Conservation (phyloP, 208 protist genomes). For the Leishmania tarentolae region DNA sequence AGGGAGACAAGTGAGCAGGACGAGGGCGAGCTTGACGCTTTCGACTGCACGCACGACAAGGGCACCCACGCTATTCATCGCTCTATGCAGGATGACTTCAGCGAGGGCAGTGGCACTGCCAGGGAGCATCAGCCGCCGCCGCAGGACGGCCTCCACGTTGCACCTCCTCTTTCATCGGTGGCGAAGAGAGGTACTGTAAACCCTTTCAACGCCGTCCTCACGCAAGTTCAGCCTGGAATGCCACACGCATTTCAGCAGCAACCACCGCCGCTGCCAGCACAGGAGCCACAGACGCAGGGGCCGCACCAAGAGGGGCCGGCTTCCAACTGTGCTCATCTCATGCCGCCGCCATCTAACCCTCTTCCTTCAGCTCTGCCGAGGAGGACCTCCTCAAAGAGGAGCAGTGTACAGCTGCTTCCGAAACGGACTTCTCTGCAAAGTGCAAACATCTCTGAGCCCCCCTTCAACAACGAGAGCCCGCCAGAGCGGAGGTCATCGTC, state of each 20-base stretch:
- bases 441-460: not conserved
- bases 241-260: not conserved
- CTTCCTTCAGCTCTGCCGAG: not conserved
- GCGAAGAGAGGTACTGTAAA: constrained; percentile 7
- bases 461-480: not conserved
- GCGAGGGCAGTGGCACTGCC: not conserved
- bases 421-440: not conserved
- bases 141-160: not conserved
- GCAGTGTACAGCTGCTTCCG: not conserved
- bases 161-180: not conserved
- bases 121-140: not conserved
- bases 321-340: not conserved
- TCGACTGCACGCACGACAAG: not conserved
- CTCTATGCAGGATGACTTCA: not conserved
- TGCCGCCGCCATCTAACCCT: not conserved
- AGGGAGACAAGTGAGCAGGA: not conserved
- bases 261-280: constrained; percentile 4
- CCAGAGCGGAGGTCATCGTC: not conserved
- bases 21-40: not conserved
- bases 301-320: not conserved
- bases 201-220: not conserved
- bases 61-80: not conserved
- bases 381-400: not conserved
- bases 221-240: not conserved
- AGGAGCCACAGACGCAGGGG: constrained; percentile 10